Evolutionary conservation across 2,329 filamentous ascomycete genomes (phyloP), one percentile per base, ranked within the genome.

Genomic region (Botrytis porri): DNA sequence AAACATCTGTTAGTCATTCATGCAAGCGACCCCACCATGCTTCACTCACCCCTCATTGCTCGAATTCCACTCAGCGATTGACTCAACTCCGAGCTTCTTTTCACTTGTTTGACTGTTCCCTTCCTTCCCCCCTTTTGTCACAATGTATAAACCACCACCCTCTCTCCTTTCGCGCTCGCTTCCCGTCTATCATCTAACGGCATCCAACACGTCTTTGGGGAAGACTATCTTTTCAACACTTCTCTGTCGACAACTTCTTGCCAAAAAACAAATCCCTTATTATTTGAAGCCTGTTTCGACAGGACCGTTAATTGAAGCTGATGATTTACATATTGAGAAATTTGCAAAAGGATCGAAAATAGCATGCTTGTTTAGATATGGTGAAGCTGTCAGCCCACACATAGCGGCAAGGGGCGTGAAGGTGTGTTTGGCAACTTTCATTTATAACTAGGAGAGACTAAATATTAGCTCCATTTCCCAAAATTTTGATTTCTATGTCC

Each of bases 241-340:
- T 60, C 37, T 73, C 20, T 73, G 71, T 57, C 51, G 59, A 54
- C 65, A 69, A 54, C 54, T 60, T 57, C 67, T 70, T 14, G 59
- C 54, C 35, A 54, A 22, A 48, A 48, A 73, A 12, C 54, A 73
- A 41, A 43, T 8, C 4, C 71, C 71, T 32, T 73, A 73, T 70
- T 97, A 93, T 80, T 80, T 97, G 71, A 97, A 97, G 81, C 93
- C 93, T 0, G 90, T 97, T 2, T 95, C 93, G 2, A 96, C 93
- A 0, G 94, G 93, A 0, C 86, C 91, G 12, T 79, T 83, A 16
- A 83, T 88, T 39, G 92, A 95, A 72, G 90, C 91, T 25, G 93
- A 96, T 82, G 88, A 92, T 80, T 82, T 63, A 20, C 79, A 95
- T 80, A 85, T 95, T 43, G 80, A 82, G 48, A 87, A 81, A 70